Percentiles rank a stretch among this genome's conserved stretches.
These are phyloP conservation scores for Trichoderma gamsii DNA, from an alignment of 495 filamentous ascomycete genomes.

Conservation along the genomic window DNA sequence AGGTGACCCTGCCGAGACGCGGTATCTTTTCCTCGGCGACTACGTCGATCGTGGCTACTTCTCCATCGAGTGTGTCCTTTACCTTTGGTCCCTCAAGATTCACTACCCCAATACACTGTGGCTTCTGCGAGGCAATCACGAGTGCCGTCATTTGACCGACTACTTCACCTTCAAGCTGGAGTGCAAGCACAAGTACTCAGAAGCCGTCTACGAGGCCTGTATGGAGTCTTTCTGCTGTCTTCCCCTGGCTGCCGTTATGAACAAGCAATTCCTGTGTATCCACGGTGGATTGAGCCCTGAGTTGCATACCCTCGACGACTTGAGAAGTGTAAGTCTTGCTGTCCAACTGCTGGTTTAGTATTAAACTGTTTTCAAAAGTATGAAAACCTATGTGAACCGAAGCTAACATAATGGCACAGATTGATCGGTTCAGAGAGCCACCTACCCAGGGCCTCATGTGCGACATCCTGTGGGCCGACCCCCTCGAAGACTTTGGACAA, in stretches of 20 bases:
- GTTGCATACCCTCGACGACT: conserved; percentile 88
- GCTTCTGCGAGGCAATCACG: conserved; percentile 95
- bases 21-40: conserved; percentile 95
- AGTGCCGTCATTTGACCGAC: conserved; percentile 96
- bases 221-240: conserved; percentile 96
- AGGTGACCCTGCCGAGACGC: conserved; percentile 89
- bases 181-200: conserved; percentile 98
- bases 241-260: conserved; percentile 95
- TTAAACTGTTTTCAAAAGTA: background rate
- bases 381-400: background rate
- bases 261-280: conserved; percentile 99
- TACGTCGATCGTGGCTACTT: conserved; percentile 98
- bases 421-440: conserved; percentile 95
- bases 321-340: conserved; percentile 60
- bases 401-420: conserved; percentile 45
- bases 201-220: conserved; percentile 93
- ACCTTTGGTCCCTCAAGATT: conserved; percentile 97
- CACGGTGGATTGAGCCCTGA: conserved; percentile 95
- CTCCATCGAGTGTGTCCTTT: conserved; percentile 97
- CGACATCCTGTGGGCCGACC: conserved; percentile 97
- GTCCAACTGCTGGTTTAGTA: background rate
- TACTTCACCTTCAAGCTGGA: conserved; percentile 99
- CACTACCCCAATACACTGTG: conserved; percentile 98
- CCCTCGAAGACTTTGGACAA: conserved; percentile 97
- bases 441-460: conserved; percentile 98